Evolutionary conservation across 345 rosid species (phyloP).

Genomic region (Eucalyptus grandis): DNA sequence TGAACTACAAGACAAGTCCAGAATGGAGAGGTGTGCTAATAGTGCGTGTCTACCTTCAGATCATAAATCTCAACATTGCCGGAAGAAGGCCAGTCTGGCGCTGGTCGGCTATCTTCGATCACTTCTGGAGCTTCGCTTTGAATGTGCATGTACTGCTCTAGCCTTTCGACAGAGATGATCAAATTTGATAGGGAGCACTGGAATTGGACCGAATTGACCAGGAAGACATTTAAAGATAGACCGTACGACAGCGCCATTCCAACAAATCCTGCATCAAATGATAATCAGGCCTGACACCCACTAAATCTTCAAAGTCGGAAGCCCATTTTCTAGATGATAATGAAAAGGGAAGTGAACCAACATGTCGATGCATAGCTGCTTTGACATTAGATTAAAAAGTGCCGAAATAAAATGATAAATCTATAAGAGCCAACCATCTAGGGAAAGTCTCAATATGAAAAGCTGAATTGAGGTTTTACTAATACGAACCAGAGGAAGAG

Average conservation of each 20-base stretch:
- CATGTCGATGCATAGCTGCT: background rate
- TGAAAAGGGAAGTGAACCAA: background rate
- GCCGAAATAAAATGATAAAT: background rate
- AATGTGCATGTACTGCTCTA: slow-evolving; percentile 56
- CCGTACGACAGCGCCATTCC: slow-evolving; percentile 67
- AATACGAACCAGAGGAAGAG: slow-evolving; percentile 31
- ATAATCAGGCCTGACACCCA: background rate
- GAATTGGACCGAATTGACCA: slow-evolving; percentile 27
- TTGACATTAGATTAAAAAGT: background rate
- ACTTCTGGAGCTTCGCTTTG: slow-evolving; percentile 60
- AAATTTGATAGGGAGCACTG: slow-evolving; percentile 32
- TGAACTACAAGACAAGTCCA: background rate
- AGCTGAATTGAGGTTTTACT: background rate
- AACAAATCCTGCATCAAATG: slow-evolving; percentile 19
- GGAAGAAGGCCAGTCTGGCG: slow-evolving; percentile 27
- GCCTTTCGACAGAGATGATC: slow-evolving; percentile 50
- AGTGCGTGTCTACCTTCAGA: slow-evolving; percentile 22
- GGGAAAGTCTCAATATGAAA: background rate
- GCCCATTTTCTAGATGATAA: background rate
- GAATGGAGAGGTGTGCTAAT: background rate
- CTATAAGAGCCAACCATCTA: background rate
- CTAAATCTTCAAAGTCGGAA: background rate
- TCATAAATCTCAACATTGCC: slow-evolving; percentile 42
- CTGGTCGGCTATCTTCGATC: slow-evolving; percentile 27
- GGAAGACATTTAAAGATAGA: slow-evolving; percentile 37